Conservation (phyloP, 2,329 filamentous ascomycete genomes). For the Fusarium chlamydosporum region DNA sequence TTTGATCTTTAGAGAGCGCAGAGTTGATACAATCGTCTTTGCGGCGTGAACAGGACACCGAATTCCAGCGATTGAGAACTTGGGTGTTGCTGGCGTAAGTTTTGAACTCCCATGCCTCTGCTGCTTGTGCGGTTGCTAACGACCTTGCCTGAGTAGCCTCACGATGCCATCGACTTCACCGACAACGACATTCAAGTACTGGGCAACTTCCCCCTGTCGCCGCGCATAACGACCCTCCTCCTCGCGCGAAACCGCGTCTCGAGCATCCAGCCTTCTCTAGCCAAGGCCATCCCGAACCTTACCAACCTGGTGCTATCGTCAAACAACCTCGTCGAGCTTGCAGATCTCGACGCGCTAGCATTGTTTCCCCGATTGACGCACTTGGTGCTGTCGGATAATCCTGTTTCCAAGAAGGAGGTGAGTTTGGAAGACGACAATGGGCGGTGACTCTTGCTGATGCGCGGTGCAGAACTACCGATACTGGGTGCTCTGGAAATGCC, state of each 20-base stretch:
- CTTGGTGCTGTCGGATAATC: slow-evolving; percentile 86
- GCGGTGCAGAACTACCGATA: slow-evolving; percentile 83
- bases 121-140: slow-evolving; percentile 16
- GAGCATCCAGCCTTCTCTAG: slow-evolving; percentile 81
- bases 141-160: slow-evolving; percentile 72
- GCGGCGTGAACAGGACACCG: slow-evolving; percentile 85
- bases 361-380: slow-evolving; percentile 80
- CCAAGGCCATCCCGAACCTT: slow-evolving; percentile 84
- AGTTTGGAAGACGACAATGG: slow-evolving; percentile 52
- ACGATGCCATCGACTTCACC: slow-evolving; percentile 97
- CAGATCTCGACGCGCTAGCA: slow-evolving; percentile 86
- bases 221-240: slow-evolving; percentile 87
- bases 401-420: slow-evolving; percentile 93
- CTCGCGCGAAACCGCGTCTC: slow-evolving; percentile 90
- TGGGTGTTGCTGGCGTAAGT: slow-evolving; percentile 92
- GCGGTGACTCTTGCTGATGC: slow-evolving; percentile 17
- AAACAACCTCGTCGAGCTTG: slow-evolving; percentile 86
- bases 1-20: slow-evolving; percentile 66
- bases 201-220: slow-evolving; percentile 92
- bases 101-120: slow-evolving; percentile 11
- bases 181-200: slow-evolving; percentile 96
- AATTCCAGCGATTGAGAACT: slow-evolving; percentile 96
- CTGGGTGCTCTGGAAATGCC: slow-evolving; percentile 91
- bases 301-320: slow-evolving; percentile 84
- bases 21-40: slow-evolving; percentile 80